Evolutionary conservation across 2,329 filamentous ascomycete species (phyloP), one percentile per base, ranked within the genome.

Genomic region (Aaosphaeria pasadenensis): DNA sequence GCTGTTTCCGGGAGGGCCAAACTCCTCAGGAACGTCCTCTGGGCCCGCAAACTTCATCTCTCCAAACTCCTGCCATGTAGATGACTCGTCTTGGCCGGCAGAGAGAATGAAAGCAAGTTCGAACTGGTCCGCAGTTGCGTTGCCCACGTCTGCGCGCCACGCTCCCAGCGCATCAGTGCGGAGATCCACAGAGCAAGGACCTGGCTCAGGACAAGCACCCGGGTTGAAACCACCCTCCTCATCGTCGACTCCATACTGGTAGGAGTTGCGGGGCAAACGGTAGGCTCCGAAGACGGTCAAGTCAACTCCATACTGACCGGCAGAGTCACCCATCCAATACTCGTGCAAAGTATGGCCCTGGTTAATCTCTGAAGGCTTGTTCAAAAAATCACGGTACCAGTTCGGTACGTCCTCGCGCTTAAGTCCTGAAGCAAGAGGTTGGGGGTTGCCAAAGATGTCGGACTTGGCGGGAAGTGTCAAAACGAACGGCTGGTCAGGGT

Each of bases 271-370:
- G 1, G 78, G 78, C 61, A 81, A 64, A n/a, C 66, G 65, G 48
- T 81, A 81, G 0, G 77, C 70, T 0, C 78, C 78, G 48, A 79
- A 81, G 0, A 74, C 73, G 0, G 77, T 80, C 58, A 81, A 53
- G 47, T 80, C 75, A 6, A 80, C 78, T 11, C 78, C 78, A 49
- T 74, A 81, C 13, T 74, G 71, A 3, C 78, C 78, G 9, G 71
- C 74, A 1, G 76, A 79, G 58, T 81, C 78, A 45, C 77, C 77
- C 77, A 80, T 81, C 78, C 78, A 81, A 56, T 81, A 81, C 59
- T 81, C 77, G 49, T 81, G 78, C 2, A 81, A 64, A 2, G 78
- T 81, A 50, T 79, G 78, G 4, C 72, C 72, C n/a, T 66, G 66
- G 48, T 81, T 80, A 30, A 80, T 58, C 4, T 77, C 74, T 36